A percentile compares a stretch with the other conserved stretches of the same genome.
Conservation (phyloP, 2,329 filamentous ascomycete species). For the Chaetomium globosum region DNA sequence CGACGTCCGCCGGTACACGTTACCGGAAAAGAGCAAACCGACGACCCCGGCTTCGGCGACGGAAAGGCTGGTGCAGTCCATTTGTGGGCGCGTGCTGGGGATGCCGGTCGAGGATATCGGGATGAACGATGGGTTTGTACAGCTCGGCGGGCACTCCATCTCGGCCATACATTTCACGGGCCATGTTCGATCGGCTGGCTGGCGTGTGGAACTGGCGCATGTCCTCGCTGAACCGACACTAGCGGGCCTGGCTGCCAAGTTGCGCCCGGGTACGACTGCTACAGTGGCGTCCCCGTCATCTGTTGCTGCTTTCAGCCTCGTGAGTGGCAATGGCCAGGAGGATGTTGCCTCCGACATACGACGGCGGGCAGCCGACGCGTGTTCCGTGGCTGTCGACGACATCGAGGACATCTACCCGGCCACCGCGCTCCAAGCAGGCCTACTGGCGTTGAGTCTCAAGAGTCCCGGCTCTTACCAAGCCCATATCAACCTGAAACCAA, state of each 20-base stretch:
- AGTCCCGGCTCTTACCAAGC: conserved; percentile 7
- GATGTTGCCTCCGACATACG: conserved; percentile 5
- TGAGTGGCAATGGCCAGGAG: neutral
- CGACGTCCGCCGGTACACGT: conserved; percentile 4
- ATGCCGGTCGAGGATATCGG: conserved; percentile 7
- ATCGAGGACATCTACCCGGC: conserved; percentile 3
- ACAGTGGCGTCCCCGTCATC: neutral
- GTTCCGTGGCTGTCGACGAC: conserved; percentile 5
- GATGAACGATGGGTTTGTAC: conserved; percentile 6
- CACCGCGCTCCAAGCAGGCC: conserved; percentile 7
- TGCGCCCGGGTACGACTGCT: conserved; percentile 3
- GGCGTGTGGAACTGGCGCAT: conserved; percentile 1
- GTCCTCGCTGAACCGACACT: conserved; percentile 4
- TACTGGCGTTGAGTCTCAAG: conserved; percentile 6
- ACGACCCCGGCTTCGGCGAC: neutral
- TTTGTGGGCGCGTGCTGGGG: conserved; percentile 2
- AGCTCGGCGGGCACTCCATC: conserved; percentile 8
- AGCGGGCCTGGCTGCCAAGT: conserved; percentile 8
- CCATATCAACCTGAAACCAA: conserved; percentile 2
- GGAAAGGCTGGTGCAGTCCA: conserved; percentile 5
- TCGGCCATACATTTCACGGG: conserved; percentile 7
- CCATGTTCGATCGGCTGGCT: conserved; percentile 7
- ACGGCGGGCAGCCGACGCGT: conserved; percentile 1
- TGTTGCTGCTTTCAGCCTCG: conserved; percentile 4
- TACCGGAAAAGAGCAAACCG: conserved; percentile 5